phyloP scores from a whole-genome alignment of 768 basidiomycete species.

The Pleurotus sapidus region DNA sequence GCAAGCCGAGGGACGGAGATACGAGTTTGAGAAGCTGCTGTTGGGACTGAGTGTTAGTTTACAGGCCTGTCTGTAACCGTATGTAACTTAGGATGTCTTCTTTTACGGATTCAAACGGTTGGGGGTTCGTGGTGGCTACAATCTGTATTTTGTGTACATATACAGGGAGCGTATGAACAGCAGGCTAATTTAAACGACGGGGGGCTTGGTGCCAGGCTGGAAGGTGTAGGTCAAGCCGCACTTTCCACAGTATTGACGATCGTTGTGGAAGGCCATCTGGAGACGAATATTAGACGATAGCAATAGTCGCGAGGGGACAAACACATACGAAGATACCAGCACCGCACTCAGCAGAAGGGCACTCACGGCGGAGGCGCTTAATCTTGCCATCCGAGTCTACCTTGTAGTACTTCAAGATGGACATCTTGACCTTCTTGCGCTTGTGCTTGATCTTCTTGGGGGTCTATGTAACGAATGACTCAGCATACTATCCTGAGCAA shows the following conservation, averaged over 20 bases:
- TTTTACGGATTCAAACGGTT: too few species aligned
- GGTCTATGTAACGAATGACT: conserved; percentile 46
- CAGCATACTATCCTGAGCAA: neutral
- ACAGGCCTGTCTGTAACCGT: too few species aligned
- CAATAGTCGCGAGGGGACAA: neutral
- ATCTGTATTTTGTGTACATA: neutral
- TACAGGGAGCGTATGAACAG: neutral
- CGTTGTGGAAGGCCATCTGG: conserved; percentile 98
- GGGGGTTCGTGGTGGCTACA: neutral
- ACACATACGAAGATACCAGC: conserved; percentile 78
- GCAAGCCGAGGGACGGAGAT: conserved; percentile 17
- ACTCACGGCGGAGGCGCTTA: conserved; percentile 98
- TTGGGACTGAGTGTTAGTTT: too few species aligned
- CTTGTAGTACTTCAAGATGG: conserved; percentile 99
- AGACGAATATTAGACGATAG: conserved; percentile 16
- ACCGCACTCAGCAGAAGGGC: conserved; percentile 81
- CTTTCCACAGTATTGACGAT: conserved; percentile 98
- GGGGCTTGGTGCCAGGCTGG: conserved; percentile 77
- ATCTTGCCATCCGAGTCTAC: conserved; percentile 99
- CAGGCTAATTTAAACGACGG: conserved; percentile 47
- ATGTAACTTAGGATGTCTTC: too few species aligned
- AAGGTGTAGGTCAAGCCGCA: conserved; percentile 88
- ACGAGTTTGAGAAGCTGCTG: neutral
- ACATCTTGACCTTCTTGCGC: conserved; percentile 99
- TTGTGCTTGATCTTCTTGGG: conserved; percentile 99